Conservation (phyloP, 768 basidiomycete species). For the Trichaptum fuscoviolaceum region DNA sequence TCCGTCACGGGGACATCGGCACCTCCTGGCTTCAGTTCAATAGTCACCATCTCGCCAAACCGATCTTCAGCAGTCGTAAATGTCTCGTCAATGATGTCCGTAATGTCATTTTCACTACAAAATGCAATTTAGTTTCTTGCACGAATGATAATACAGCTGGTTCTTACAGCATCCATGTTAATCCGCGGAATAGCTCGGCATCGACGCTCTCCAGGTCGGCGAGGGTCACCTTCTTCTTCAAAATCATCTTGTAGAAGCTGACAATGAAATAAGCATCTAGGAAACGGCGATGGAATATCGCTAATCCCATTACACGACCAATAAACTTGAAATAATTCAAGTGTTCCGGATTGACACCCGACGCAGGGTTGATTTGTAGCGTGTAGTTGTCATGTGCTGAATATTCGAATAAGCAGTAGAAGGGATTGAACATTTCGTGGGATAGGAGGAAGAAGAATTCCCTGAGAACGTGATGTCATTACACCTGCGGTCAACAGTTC, state of each 20-base stretch:
- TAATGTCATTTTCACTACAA: slow-evolving; percentile 68
- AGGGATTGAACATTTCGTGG: slow-evolving; percentile 79
- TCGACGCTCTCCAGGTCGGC: slow-evolving; percentile 67
- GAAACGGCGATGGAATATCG: slow-evolving; percentile 74
- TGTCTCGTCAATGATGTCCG: slow-evolving; percentile 67
- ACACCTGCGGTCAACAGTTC: neutral
- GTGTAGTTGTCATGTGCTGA: slow-evolving; percentile 78
- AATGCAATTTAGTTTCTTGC: slow-evolving; percentile 8
- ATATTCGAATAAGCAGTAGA: slow-evolving; percentile 79
- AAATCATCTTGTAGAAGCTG: slow-evolving; percentile 77
- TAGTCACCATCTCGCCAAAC: slow-evolving; percentile 65
- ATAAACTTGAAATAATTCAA: slow-evolving; percentile 81
- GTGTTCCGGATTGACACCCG: slow-evolving; percentile 72
- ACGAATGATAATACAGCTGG: neutral
- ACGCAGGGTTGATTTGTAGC: slow-evolving; percentile 73
- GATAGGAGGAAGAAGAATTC: slow-evolving; percentile 87
- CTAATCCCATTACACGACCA: slow-evolving; percentile 66
- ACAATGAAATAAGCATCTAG: slow-evolving; percentile 77
- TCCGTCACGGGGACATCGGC: slow-evolving; percentile 60
- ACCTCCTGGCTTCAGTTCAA: slow-evolving; percentile 63
- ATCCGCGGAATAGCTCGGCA: slow-evolving; percentile 60
- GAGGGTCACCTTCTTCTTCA: slow-evolving; percentile 53
- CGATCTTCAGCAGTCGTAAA: slow-evolving; percentile 69
- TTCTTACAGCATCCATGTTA: slow-evolving; percentile 72
- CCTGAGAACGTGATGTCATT: slow-evolving; percentile 29